These are phyloP conservation scores for Coemansia sp. DNA, from an alignment of 192 early-diverging fungal genomes.

Conservation along the genomic window DNA sequence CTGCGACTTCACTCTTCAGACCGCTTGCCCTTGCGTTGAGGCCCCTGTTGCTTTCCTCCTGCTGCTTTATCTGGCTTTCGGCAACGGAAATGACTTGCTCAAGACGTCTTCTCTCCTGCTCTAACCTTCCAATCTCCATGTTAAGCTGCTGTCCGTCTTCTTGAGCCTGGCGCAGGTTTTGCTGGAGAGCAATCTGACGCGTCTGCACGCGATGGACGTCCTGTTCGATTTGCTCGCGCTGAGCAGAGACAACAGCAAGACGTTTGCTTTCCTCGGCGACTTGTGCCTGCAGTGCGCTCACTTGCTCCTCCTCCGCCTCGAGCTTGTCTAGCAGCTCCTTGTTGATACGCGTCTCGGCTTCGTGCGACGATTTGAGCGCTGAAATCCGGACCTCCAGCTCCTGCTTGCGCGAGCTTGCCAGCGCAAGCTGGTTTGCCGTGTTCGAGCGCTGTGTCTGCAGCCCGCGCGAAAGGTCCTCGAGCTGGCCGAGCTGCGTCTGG, in stretches of 20 bases:
- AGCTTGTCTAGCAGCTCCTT: constrained; percentile 52
- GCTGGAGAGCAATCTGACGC: constrained; percentile 39
- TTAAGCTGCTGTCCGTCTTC: constrained; percentile 41
- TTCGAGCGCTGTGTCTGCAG: constrained; percentile 45
- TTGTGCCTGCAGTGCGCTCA: constrained; percentile 28
- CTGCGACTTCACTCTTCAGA: constrained; percentile 18
- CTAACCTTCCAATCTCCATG: constrained; percentile 30
- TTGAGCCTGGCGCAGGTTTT: constrained; percentile 44
- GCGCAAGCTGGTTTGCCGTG: constrained; percentile 31
- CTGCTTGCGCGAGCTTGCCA: constrained; percentile 40
- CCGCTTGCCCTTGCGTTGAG: constrained; percentile 10
- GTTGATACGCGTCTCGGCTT: constrained; percentile 50
- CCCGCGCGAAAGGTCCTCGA: constrained; percentile 43
- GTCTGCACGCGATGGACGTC: constrained; percentile 45
- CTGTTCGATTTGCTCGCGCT: constrained; percentile 44
- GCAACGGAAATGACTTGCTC: constrained; percentile 22
- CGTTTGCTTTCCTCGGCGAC: constrained; percentile 36
- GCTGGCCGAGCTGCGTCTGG: constrained; percentile 44
- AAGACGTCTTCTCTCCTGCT: constrained; percentile 38
- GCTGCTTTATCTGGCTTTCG: constrained; percentile 32
- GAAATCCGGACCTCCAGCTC: constrained; percentile 49
- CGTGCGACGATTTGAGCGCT: constrained; percentile 48
- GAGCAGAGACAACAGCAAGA: constrained; percentile 38
- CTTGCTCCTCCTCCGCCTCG: constrained; percentile 31
- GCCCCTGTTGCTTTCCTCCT: constrained; percentile 19